Evolutionary conservation across 305 asterid genomes (phyloP).

Genomic region (Fraxinus baroniana): DNA sequence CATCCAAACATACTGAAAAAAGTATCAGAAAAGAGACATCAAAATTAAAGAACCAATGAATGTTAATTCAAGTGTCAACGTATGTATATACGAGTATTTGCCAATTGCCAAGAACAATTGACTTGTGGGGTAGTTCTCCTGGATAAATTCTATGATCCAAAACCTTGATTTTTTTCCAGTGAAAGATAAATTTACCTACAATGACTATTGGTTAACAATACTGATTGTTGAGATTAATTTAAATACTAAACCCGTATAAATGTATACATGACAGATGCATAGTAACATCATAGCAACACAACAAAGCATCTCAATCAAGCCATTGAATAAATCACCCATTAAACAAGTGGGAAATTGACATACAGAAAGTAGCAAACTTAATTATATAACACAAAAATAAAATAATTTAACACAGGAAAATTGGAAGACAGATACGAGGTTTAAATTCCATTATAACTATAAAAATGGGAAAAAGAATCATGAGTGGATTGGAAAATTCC

Average conservation of each 20-base stretch:
- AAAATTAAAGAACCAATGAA: background rate
- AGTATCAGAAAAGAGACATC: constrained; percentile 1
- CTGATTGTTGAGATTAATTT: constrained; percentile 12
- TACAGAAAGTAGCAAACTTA: background rate
- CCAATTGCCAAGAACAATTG: constrained; percentile 1
- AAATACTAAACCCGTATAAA: background rate
- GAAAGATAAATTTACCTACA: background rate
- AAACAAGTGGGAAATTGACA: constrained; percentile 2
- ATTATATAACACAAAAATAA: background rate
- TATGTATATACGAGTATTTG: background rate
- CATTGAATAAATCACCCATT: background rate
- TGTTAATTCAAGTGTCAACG: background rate
- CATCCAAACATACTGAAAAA: constrained; percentile 54
- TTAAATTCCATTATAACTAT: background rate
- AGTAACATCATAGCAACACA: constrained; percentile 18
- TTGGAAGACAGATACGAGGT: background rate
- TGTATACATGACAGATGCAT: background rate
- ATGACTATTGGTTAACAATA: constrained; percentile 7
- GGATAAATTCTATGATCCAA: background rate
- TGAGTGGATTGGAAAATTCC: background rate
- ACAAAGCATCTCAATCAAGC: constrained; percentile 21
- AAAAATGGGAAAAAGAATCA: background rate
- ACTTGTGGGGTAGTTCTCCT: background rate
- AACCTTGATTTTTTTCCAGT: background rate
- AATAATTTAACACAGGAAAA: background rate